A percentile compares a stretch with the other conserved stretches of the same genome.
Conservation (phyloP, 352 stramenopile genomes). For the Pythium phragmiticola region DNA sequence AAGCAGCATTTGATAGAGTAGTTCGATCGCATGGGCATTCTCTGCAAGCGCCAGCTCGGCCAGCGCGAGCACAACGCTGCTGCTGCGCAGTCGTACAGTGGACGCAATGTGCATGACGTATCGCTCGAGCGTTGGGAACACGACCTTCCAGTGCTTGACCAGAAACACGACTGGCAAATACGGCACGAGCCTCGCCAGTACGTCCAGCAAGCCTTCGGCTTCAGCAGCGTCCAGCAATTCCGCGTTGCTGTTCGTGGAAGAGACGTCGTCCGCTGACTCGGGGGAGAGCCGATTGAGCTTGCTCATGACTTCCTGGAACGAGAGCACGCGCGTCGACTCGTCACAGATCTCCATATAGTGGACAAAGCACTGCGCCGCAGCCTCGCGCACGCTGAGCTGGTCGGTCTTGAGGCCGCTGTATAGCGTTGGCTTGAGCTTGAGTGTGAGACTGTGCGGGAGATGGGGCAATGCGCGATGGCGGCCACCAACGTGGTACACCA, state of each 20-base stretch:
- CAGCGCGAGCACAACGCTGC: constrained; percentile 46
- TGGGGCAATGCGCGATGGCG: constrained; percentile 14
- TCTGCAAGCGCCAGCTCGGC: constrained; percentile 27
- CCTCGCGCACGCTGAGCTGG: constrained; percentile 56
- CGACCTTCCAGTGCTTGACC: constrained; percentile 65
- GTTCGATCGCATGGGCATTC: constrained; percentile 18
- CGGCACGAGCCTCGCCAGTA: constrained; percentile 46
- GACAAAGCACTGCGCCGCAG: constrained; percentile 47
- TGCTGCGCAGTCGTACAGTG: constrained; percentile 59
- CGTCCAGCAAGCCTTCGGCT: constrained; percentile 65
- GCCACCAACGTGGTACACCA: constrained; percentile 32
- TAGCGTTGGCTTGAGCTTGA: constrained; percentile 48
- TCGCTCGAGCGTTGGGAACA: constrained; percentile 68
- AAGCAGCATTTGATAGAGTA: constrained; percentile 54
- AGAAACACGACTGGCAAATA: constrained; percentile 48
- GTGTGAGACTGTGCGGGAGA: constrained; percentile 13
- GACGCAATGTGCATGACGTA: constrained; percentile 76
- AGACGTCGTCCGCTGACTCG: background rate
- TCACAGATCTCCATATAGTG: constrained; percentile 51
- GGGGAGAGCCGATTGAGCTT: constrained; percentile 68
- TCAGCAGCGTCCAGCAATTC: constrained; percentile 51
- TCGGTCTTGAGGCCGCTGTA: constrained; percentile 58
- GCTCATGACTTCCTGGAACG: constrained; percentile 75
- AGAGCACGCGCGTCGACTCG: constrained; percentile 42
- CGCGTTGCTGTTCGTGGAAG: background rate